Conservation (phyloP, 1,284 basidiomycete species). For the Tilletia indica region DNA sequence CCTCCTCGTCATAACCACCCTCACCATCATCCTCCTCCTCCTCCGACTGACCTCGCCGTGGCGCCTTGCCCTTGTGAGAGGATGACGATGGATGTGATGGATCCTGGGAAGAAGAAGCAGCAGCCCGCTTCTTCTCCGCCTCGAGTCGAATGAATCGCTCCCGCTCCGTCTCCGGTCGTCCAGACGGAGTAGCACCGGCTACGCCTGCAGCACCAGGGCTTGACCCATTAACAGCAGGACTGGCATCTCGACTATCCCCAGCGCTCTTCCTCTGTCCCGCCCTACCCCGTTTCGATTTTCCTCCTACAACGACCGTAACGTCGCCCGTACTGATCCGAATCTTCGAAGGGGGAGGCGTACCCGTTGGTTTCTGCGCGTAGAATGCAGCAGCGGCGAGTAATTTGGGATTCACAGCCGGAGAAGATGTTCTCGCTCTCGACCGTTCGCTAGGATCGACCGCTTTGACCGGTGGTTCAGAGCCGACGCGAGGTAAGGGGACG, state of each 20-base stretch:
- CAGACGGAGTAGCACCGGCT: no score
- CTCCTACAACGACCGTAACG: neutral
- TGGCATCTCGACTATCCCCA: neutral
- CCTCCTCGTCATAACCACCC: slow-evolving; percentile 20
- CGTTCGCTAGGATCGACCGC: neutral
- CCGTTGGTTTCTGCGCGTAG: neutral
- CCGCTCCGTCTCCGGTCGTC: slow-evolving; percentile 32
- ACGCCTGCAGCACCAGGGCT: neutral
- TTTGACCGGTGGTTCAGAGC: no score
- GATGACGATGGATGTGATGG: no score
- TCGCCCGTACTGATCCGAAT: neutral
- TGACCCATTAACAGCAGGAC: neutral
- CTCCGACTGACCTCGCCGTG: neutral
- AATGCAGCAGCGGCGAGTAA: neutral
- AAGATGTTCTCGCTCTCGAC: slow-evolving; percentile 21
- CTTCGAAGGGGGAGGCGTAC: neutral
- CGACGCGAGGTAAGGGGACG: neutral
- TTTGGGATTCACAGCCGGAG: neutral
- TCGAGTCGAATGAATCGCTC: slow-evolving; percentile 47
- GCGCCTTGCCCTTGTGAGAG: no score
- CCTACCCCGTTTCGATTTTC: neutral
- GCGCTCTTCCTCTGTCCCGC: neutral
- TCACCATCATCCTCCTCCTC: neutral
- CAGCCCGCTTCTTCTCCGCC: slow-evolving; percentile 29
- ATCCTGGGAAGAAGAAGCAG: no score